A percentile compares a stretch with the other conserved stretches of the same genome.
phyloP scores from a whole-genome alignment of 1,284 basidiomycete species.

The Cutaneotrichosporon mucoides region DNA sequence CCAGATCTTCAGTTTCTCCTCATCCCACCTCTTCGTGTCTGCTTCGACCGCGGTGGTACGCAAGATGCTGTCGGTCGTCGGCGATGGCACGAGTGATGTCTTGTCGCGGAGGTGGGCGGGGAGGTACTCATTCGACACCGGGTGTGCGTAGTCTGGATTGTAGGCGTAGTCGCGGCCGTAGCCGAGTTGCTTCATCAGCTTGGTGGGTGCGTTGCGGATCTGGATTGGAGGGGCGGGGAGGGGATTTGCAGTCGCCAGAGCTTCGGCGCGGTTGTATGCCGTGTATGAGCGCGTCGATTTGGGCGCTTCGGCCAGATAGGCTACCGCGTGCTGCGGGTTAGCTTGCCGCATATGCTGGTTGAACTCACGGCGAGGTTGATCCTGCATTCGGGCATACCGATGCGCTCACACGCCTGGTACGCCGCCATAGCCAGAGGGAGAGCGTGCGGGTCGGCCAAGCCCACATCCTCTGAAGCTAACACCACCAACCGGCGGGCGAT shows the following conservation, averaged over 20 bases:
- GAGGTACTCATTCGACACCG: constrained; percentile 62
- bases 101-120: constrained; percentile 48
- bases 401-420: constrained; percentile 67
- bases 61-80: constrained; percentile 49
- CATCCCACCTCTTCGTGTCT: constrained; percentile 66
- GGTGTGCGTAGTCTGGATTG: constrained; percentile 73
- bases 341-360: not conserved
- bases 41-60: constrained; percentile 57
- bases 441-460: constrained; percentile 68
- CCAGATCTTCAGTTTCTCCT: constrained; percentile 67
- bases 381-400: constrained; percentile 72
- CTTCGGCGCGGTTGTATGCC: constrained; percentile 67
- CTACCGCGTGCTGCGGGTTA: constrained; percentile 60
- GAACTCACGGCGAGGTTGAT: constrained; percentile 45
- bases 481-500: constrained; percentile 76
- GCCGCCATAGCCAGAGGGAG: constrained; percentile 72
- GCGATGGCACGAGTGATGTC: constrained; percentile 29
- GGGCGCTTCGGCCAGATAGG: constrained; percentile 76
- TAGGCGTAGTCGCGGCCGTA: constrained; percentile 71
- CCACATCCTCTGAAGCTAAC: constrained; percentile 80
- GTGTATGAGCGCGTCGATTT: constrained; percentile 77
- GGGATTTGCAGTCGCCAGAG: constrained; percentile 54
- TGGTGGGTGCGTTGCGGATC: constrained; percentile 83
- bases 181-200: constrained; percentile 75
- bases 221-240: constrained; percentile 59